These are phyloP conservation scores for Colletotrichum horii DNA, from an alignment of 2,329 filamentous ascomycete genomes.

Conservation along the genomic window DNA sequence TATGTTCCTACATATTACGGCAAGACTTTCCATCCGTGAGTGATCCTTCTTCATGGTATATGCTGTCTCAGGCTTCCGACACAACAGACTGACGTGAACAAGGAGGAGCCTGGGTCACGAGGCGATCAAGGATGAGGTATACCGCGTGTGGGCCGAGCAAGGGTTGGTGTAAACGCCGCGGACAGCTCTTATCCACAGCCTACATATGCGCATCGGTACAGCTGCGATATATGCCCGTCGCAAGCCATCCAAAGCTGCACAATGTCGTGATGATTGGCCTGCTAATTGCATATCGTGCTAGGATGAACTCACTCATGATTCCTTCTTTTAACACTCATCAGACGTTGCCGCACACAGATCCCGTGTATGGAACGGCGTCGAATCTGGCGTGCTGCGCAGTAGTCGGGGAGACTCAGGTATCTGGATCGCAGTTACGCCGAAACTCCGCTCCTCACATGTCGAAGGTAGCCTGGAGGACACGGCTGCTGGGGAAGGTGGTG, in stretches of 20 bases:
- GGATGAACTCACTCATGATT: background rate
- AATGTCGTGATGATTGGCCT: background rate
- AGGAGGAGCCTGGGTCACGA: conserved; percentile 22
- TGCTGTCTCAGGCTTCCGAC: background rate
- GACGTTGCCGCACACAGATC: background rate
- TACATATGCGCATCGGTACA: background rate
- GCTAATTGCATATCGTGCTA: background rate
- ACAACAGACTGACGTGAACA: conserved; percentile 2
- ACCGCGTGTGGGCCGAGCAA: background rate
- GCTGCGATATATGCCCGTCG: background rate
- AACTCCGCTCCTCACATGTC: background rate
- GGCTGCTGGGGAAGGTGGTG: background rate
- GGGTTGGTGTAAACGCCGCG: background rate
- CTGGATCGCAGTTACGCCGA: background rate
- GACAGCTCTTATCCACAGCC: background rate
- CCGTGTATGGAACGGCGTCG: background rate
- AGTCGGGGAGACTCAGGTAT: background rate
- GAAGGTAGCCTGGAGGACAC: background rate
- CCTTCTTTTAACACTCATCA: background rate
- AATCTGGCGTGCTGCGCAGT: background rate
- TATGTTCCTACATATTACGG: conserved; percentile 52
- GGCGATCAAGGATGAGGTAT: conserved; percentile 23
- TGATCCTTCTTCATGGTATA: background rate
- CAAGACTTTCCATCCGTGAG: conserved; percentile 50
- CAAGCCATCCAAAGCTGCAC: background rate